Evolutionary conservation across 495 filamentous ascomycete species (phyloP).

Genomic region (Tirmania nivea): DNA sequence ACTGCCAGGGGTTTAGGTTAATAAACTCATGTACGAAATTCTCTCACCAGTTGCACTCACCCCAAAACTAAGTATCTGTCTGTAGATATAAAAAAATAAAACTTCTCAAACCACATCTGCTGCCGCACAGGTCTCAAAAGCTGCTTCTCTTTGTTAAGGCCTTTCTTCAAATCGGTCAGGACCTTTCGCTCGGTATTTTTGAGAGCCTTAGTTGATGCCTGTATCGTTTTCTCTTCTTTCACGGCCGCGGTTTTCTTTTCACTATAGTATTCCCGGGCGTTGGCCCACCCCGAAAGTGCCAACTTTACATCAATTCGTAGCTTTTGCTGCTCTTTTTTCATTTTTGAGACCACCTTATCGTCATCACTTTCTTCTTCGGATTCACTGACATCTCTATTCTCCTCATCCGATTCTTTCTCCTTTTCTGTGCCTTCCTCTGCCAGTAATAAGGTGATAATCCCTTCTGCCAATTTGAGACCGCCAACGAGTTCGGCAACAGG

Average conservation of each 20-base stretch:
- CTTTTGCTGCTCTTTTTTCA: conserved; percentile 25
- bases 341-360: conserved; percentile 24
- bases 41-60: neutral
- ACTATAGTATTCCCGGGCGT: conserved; percentile 77
- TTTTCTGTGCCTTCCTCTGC: conserved; percentile 44
- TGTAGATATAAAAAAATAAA: conserved; percentile 79
- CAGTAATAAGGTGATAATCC: conserved; percentile 62
- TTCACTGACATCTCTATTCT: conserved; percentile 23
- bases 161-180: conserved; percentile 58
- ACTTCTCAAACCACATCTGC: conserved; percentile 91
- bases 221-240: conserved; percentile 67
- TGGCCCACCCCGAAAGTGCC: conserved; percentile 57
- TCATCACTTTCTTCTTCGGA: conserved; percentile 41
- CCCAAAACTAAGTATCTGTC: conserved; percentile 76
- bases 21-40: conserved; percentile 8
- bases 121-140: conserved; percentile 61
- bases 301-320: conserved; percentile 71
- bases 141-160: conserved; percentile 78
- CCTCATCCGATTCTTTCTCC: conserved; percentile 25
- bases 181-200: conserved; percentile 84
- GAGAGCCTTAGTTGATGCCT: conserved; percentile 63
- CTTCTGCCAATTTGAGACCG: conserved; percentile 67
- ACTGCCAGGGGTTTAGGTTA: conserved; percentile 22
- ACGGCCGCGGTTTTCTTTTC: conserved; percentile 62
- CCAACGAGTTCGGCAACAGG: conserved; percentile 73